phyloP scores from a whole-genome alignment of 768 basidiomycete species.

The Tricholoma flavovirens region DNA sequence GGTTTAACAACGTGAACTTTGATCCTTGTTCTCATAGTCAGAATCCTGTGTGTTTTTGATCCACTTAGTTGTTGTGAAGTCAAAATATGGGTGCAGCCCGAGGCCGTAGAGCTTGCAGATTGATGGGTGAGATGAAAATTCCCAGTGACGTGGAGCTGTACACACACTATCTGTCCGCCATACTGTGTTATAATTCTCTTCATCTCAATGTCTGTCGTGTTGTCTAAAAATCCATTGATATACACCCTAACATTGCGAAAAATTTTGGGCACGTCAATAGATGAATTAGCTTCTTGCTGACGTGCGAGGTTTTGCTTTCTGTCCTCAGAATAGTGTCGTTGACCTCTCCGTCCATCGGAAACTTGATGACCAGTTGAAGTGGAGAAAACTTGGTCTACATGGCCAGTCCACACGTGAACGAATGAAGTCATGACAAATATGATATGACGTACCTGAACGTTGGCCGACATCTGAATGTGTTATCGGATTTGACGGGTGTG shows the following conservation, averaged over 20 bases:
- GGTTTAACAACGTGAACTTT: slow-evolving; percentile 63
- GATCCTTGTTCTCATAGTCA: slow-evolving; percentile 45
- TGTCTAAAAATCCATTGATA: slow-evolving; percentile 62
- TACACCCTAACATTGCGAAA: slow-evolving; percentile 52
- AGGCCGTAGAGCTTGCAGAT: slow-evolving; percentile 42
- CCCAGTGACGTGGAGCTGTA: slow-evolving; percentile 4
- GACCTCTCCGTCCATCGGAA: slow-evolving; percentile 38
- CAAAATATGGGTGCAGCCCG: slow-evolving; percentile 72
- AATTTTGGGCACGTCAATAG: slow-evolving; percentile 20
- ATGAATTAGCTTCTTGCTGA: slow-evolving; percentile 21
- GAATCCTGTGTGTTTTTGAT: slow-evolving; percentile 61
- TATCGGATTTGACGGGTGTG: slow-evolving; percentile 68
- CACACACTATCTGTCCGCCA: slow-evolving; percentile 64
- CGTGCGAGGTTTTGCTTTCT: slow-evolving; percentile 41
- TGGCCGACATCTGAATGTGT: slow-evolving; percentile 63
- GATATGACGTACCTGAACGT: slow-evolving; percentile 43
- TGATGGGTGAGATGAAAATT: slow-evolving; percentile 3
- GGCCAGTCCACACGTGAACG: neutral
- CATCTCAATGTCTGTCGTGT: slow-evolving; percentile 78
- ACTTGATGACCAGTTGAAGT: slow-evolving; percentile 67
- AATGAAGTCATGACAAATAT: neutral
- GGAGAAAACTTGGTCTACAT: slow-evolving; percentile 53
- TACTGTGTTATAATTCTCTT: slow-evolving; percentile 59
- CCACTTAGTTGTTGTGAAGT: slow-evolving; percentile 68
- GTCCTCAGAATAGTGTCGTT: slow-evolving; percentile 33